Evolutionary conservation across 352 stramenopile species (phyloP).

Genomic region (Pythium phragmitis): DNA sequence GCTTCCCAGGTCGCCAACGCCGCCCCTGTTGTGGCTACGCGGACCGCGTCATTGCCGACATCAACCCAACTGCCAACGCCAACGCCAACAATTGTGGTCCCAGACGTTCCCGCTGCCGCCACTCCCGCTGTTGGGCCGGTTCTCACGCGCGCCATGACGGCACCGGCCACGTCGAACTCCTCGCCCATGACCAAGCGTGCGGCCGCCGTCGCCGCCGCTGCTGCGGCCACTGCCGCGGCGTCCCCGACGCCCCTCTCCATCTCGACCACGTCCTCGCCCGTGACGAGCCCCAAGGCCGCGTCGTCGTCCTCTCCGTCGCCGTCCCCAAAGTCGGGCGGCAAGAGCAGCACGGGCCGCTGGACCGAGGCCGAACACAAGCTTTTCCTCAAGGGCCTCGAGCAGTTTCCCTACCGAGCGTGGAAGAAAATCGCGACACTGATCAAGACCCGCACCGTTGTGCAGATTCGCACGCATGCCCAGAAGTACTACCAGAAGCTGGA

Average conservation of each 20-base stretch:
- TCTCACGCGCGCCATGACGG: neutral
- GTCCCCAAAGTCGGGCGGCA: constrained; percentile 35
- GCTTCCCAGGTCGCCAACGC: constrained; percentile 15
- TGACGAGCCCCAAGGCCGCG: constrained; percentile 11
- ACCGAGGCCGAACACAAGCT: constrained; percentile 87
- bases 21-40: constrained; percentile 9
- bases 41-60: neutral
- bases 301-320: constrained; percentile 18
- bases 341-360: constrained; percentile 84
- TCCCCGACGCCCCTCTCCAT: constrained; percentile 6
- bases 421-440: constrained; percentile 95
- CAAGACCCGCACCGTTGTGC: constrained; percentile 91
- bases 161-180: neutral
- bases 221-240: constrained; percentile 3
- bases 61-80: neutral
- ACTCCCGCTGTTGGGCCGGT: neutral
- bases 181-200: constrained; percentile 22
- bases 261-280: constrained; percentile 13
- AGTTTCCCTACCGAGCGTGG: constrained; percentile 84
- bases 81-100: neutral
- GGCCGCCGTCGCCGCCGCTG: constrained; percentile 14
- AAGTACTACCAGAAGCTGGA: constrained; percentile 91
- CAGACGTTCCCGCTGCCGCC: neutral
- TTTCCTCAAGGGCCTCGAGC: constrained; percentile 85
- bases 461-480: constrained; percentile 87